A percentile compares a stretch with the other conserved stretches of the same genome.
These are phyloP conservation scores for Sporisorium reilianum DNA, from an alignment of 1,284 basidiomycete genomes.

Conservation along the genomic window DNA sequence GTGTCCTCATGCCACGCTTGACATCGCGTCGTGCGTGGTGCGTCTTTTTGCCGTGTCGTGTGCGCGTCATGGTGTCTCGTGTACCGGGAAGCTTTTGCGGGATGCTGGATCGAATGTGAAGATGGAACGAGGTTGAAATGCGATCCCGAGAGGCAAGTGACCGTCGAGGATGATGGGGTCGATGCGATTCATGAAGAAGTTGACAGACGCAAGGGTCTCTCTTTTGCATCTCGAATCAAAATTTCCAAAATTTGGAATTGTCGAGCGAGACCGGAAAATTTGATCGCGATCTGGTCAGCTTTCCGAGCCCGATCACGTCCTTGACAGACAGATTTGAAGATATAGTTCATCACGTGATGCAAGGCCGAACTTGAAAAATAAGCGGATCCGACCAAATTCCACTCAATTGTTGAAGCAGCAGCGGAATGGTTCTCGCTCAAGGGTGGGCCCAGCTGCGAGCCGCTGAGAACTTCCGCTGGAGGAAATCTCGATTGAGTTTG, in stretches of 20 bases:
- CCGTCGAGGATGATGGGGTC: slow-evolving; percentile 9
- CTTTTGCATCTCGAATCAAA: slow-evolving; percentile 1
- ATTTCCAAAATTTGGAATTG: slow-evolving; percentile 4
- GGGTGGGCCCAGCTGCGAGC: no score
- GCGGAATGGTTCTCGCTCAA: neutral
- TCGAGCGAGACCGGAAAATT: neutral
- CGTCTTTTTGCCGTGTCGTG: slow-evolving; percentile 64
- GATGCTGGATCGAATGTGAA: neutral
- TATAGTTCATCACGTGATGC: slow-evolving; percentile 1
- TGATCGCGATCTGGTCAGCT: neutral
- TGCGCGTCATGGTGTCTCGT: slow-evolving; percentile 54
- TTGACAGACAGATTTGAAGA: neutral
- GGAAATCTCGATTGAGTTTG: neutral
- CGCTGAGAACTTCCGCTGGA: neutral
- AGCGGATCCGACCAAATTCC: slow-evolving; percentile 5
- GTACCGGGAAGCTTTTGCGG: neutral
- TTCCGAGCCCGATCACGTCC: neutral
- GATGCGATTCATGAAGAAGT: no score
- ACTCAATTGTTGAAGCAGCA: neutral
- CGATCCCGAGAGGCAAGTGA: neutral
- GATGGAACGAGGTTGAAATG: neutral
- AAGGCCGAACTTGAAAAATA: neutral
- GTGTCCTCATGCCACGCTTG: slow-evolving; percentile 64
- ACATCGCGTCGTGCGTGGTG: slow-evolving; percentile 68
- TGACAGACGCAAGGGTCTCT: slow-evolving; percentile 13